These are phyloP conservation scores for Isatis tinctoria DNA, from an alignment of 345 rosid genomes.

Conservation along the genomic window DNA sequence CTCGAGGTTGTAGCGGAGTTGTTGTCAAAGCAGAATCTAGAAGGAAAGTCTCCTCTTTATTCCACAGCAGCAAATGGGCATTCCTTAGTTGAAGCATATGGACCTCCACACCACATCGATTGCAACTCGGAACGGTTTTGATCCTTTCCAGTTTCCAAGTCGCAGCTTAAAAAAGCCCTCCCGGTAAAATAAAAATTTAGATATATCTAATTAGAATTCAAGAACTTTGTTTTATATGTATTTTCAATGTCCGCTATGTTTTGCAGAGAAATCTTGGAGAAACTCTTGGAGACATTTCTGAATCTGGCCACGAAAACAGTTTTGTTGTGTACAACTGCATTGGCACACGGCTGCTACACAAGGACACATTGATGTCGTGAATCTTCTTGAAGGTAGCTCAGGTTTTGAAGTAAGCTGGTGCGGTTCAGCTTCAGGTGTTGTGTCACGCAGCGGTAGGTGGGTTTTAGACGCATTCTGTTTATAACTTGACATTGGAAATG, in stretches of 20 bases:
- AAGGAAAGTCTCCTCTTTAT: conserved; percentile 90
- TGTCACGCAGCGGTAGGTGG: neutral
- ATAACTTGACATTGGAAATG: neutral
- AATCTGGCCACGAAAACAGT: conserved; percentile 89
- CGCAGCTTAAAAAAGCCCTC: conserved; percentile 93
- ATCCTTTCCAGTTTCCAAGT: conserved; percentile 92
- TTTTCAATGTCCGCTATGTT: neutral
- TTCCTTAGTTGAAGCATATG: conserved; percentile 56
- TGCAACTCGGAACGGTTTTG: conserved; percentile 80
- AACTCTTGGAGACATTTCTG: too few relatives aligned
- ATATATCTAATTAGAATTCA: neutral
- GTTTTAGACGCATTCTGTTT: neutral
- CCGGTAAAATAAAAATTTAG: conserved; percentile 45
- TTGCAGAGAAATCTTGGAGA: conserved; percentile 67
- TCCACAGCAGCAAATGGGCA: conserved; percentile 77
- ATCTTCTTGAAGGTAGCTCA: conserved; percentile 33
- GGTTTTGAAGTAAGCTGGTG: neutral
- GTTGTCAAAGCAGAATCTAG: conserved; percentile 60
- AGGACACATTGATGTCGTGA: conserved; percentile 80
- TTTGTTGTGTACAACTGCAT: conserved; percentile 73
- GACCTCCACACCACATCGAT: conserved; percentile 66
- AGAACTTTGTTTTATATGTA: neutral
- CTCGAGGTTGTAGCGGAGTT: too few relatives aligned
- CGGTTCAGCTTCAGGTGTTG: neutral
- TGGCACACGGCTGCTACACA: conserved; percentile 94